Base-by-base conservation (phyloP, 768 basidiomycete species). In the Amanita thiersii region DNA sequence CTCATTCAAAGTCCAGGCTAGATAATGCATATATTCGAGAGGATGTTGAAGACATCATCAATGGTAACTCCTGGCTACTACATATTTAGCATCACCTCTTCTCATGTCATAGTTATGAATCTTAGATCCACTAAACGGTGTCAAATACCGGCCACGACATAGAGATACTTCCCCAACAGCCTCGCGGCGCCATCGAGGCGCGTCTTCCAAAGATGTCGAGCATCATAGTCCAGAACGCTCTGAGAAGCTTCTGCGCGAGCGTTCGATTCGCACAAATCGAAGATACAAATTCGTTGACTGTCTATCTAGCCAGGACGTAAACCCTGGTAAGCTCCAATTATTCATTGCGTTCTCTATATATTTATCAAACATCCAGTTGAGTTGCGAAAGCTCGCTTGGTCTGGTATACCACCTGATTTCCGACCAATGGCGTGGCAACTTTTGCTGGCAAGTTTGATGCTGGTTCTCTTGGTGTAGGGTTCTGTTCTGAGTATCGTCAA, bases 361-460 rank as follows among this genome's bases (percentile, higher is more conserved):
- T 20, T 23, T 37, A 26, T 44, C 19, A 39, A 47, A 45, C 19
- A 20, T 15, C 11, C 49, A 86, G 87, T 77, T 14, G 87, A 90
- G 57, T 69, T 99, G 47, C 73, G 92, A 36, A 91, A 90, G 55
- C 74, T 96, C 36, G 83, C 92, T 14, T 99, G 96, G 96, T 83
- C 84, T 38, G 96, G 96, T 17, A 86, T 97, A 18, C 94, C 96
- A 0, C 58, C 61, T 42, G 87, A 92, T 51, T 67, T 99, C 19
- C 75, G 96, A 29, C 89, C 91, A 0, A 75, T 96, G 55, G 86
- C 83, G 18, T 99, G 96, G 96, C 91, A 91, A 55, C 68, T 97
- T 36, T 72, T 99, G 23, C 77, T 98, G 28, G 92, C 94, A 56
- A 50, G 86, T 69, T 17, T 29, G 11, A 19, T 10, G 31, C 34